Base-by-base conservation (phyloP, 768 basidiomycete species). In the Boletus huronensis region DNA sequence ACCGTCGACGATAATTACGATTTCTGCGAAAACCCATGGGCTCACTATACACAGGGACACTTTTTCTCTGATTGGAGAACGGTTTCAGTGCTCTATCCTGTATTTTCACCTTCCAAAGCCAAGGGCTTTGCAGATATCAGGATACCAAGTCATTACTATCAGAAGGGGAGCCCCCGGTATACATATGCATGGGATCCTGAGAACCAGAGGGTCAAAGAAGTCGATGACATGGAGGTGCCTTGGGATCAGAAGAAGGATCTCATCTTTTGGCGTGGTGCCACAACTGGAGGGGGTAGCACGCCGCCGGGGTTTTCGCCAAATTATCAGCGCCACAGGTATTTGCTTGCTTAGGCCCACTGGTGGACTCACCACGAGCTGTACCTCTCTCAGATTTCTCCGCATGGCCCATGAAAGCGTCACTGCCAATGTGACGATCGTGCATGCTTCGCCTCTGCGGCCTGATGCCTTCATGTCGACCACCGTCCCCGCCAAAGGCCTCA, bases 41-140 rank as follows among this genome's bases (percentile, higher is more conserved):
- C 88, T 19, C 93, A 88, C 60, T 85, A 89, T 64, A 79, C 80
- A 28, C 97, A 98, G 67, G 94, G 95, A 11, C 94, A 93, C 71
- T 98, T 97, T 72, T 98, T 97, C 81, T 92, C 91, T 17, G 96
- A 99, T 71, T 97, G 93, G 90, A 78, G 95, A 21, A 89, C 88
- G 0, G 85, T 98, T 54, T 82, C 89, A 11, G 82, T 82, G 1
- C 77, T 96, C n/a, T 95, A 91, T 70, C 97, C 97, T 7, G 82
- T 99, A 28, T 90, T 99, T 72, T 94, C 93, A 2, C 94, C 96
- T 2, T 90, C 93, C 0, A 93, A 89, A 64, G 85, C 88, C 0
- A 76, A 76, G 38, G 93, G 97, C 0, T 98, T 88, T 67, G 74
- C 84, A 58, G 97, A 98, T 66, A 90, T 99, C 60, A 79, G 90